These are phyloP conservation scores for Cryphonectria japonica DNA, from an alignment of 2,329 filamentous ascomycete species.

Conservation along the genomic window DNA sequence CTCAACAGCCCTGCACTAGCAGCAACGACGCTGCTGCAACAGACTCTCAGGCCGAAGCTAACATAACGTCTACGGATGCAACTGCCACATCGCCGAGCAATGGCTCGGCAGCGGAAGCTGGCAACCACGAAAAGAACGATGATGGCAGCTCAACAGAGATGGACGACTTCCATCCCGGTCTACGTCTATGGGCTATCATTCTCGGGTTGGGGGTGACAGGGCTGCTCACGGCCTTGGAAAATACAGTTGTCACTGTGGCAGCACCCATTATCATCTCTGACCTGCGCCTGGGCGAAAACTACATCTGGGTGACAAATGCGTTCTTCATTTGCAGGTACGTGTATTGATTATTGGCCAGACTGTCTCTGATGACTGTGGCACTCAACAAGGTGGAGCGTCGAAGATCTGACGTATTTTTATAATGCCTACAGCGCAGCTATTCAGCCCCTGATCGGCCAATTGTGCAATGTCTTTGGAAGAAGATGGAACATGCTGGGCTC, in stretches of 20 bases:
- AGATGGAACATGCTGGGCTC: constrained; percentile 44
- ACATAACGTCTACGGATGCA: not conserved
- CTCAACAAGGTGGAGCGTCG: too few species aligned
- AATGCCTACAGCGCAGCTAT: constrained; percentile 38
- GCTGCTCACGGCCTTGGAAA: constrained; percentile 35
- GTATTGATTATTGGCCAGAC: too few species aligned
- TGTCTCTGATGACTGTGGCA: too few species aligned
- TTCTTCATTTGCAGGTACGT: constrained; percentile 32
- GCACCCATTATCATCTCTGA: constrained; percentile 34
- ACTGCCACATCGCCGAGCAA: not conserved
- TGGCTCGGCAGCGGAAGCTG: not conserved
- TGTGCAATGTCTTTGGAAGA: constrained; percentile 56
- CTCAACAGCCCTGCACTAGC: not conserved
- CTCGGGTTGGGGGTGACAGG: constrained; percentile 27
- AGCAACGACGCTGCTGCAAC: not conserved
- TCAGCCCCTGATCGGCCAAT: constrained; percentile 54
- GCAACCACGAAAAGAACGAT: not conserved
- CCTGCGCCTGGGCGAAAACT: constrained; percentile 34
- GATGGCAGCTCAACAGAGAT: not conserved
- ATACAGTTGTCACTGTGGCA: constrained; percentile 36
- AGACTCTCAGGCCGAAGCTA: not conserved
- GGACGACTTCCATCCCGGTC: not conserved
- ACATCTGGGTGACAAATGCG: constrained; percentile 37
- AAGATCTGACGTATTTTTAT: not conserved
- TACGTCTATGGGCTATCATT: not conserved